A percentile compares a stretch with the other conserved stretches of the same genome.
Evolutionary conservation across 2,329 filamentous ascomycete genomes (phyloP).

Genomic region (Fusarium musae): DNA sequence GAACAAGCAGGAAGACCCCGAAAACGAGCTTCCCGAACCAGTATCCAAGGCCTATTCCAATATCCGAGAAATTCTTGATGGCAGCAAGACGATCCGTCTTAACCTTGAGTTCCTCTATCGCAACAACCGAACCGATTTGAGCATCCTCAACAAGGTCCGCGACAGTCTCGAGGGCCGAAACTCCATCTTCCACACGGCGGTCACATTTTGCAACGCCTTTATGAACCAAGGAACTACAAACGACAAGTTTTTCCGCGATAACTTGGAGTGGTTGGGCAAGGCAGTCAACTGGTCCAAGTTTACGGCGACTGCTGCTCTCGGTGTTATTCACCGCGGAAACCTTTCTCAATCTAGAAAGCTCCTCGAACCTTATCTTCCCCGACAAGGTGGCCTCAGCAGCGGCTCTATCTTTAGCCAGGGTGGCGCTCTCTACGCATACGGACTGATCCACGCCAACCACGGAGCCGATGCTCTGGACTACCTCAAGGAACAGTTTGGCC

Average conservation of each 20-base stretch:
- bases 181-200: conserved; percentile 97
- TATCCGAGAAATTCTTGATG: conserved; percentile 78
- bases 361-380: conserved; percentile 92
- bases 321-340: conserved; percentile 96
- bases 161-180: conserved; percentile 96
- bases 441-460: conserved; percentile 96
- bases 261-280: conserved; percentile 97
- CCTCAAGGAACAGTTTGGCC: conserved; percentile 77
- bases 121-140: conserved; percentile 92
- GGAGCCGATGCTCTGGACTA: conserved; percentile 89
- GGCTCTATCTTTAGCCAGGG: conserved; percentile 97
- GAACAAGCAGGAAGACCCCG: conserved; percentile 64
- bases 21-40: conserved; percentile 63
- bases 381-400: conserved; percentile 75
- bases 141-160: conserved; percentile 94
- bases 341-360: conserved; percentile 92
- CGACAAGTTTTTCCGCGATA: conserved; percentile 98
- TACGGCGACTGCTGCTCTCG: conserved; percentile 93
- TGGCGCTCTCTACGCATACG: conserved; percentile 93
- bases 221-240: conserved; percentile 99
- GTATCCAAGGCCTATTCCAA: conserved; percentile 69
- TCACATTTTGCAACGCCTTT: conserved; percentile 97
- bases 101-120: conserved; percentile 97
- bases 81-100: conserved; percentile 91
- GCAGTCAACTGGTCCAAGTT: conserved; percentile 99